phyloP scores from a whole-genome alignment of 73 alveolate genomes.

The Blepharisma japonicum region DNA sequence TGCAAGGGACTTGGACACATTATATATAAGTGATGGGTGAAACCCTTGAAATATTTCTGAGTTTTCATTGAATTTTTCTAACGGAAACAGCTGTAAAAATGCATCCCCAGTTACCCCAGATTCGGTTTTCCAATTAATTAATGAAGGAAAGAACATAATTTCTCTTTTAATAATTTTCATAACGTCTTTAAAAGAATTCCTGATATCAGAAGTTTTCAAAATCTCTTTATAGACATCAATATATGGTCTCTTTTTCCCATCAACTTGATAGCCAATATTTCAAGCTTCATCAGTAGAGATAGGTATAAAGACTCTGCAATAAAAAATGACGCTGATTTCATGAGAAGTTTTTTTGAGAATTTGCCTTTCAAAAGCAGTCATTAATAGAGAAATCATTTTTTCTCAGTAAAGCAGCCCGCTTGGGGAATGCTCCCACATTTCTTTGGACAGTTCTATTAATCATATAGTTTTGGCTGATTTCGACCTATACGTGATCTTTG shows the following conservation, averaged over 20 bases:
- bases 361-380: slow-evolving; percentile 27
- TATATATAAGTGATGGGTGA: no score
- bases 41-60: no score
- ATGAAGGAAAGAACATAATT: not conserved
- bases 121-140: not conserved
- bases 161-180: slow-evolving; percentile 21
- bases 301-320: not conserved
- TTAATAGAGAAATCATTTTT: slow-evolving; percentile 12
- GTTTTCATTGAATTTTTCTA: not conserved
- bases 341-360: not conserved
- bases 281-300: no score
- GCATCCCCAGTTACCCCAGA: not conserved
- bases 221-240: not conserved
- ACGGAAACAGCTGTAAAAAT: not conserved
- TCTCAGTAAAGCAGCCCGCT: slow-evolving; percentile 23
- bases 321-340: not conserved
- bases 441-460: not conserved
- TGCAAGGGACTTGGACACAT: no score
- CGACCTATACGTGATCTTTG: not conserved
- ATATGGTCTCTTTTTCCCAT: not conserved
- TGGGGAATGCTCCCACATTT: slow-evolving; percentile 27
- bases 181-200: not conserved
- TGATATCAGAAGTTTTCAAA: slow-evolving; percentile 4
- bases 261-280: no score
- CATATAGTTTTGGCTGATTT: not conserved